Base-by-base conservation (phyloP, 106 monocot species). In the Platanthera zijinensis region DNA sequence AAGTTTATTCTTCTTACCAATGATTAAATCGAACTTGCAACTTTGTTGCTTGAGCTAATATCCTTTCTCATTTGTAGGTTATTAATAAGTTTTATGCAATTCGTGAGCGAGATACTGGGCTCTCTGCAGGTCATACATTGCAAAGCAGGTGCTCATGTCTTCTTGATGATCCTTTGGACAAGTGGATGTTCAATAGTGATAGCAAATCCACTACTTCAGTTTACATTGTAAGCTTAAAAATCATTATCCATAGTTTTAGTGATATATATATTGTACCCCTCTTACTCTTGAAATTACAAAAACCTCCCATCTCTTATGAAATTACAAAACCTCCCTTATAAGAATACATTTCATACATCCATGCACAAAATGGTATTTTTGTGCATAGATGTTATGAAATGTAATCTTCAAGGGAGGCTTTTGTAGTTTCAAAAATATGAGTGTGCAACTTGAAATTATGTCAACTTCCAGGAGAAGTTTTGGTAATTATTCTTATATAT, bases 211-310 rank as follows among this genome's bases (percentile, higher is more conserved):
- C 88, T 57, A 84, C 88, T 25, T 89, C 81, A 52, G 87, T 87
- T 78, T 94, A 99, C 88, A 99, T 99, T 81, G 97, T 94, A 92
- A 88, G 84, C 69, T 82, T 81, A 45, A 80, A 72, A 75, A 25
- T 59, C 61, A 78, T 80, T 46, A 28, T 77, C 22, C 62, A 13
- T 51, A 50, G 8, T 10, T 72, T 51, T 21, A 10, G 15, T 61
- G 25, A 25, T 25, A 25, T 25, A 25, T 25, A 25, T 25, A 25
- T 25, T 25, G 25, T 25, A 25, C 39, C 39, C 39, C 39, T 39
- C 39, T 39, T 39, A 39, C 39, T 39, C 3, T 39, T 39, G 39
- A 39, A 39, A 39, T 39, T 39, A 39, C 39, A 39, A 39, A 39
- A 39, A 39, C 39, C 39, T 39, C 39, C 39, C 39, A 3, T 39